These are phyloP conservation scores for Yarrowia osloensis DNA, from an alignment of 805 yeast species.

Conservation along the genomic window DNA sequence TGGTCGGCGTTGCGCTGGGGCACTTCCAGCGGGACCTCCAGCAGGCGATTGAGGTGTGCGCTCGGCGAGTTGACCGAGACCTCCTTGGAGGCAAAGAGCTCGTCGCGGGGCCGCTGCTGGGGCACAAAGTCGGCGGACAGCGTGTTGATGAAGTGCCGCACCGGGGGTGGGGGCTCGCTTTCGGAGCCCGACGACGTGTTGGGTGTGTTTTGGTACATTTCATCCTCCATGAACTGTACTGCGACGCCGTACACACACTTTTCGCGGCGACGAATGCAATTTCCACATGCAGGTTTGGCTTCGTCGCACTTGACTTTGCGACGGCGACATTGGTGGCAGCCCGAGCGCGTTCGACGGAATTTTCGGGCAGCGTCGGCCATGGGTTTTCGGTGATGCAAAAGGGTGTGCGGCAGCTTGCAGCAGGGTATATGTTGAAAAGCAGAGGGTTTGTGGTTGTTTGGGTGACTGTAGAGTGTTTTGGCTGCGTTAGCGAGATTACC, in stretches of 20 bases:
- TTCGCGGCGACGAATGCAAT: conserved; percentile 26
- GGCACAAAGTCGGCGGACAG: conserved; percentile 15
- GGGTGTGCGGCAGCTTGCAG: conserved; percentile 23
- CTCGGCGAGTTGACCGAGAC: conserved; percentile 14
- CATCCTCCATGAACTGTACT: conserved; percentile 22
- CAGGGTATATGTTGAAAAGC: conserved; percentile 18
- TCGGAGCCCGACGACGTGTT: conserved; percentile 3
- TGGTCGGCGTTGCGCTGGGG: conserved; percentile 14
- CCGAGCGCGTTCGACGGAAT: conserved; percentile 29
- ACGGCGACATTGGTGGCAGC: conserved; percentile 30
- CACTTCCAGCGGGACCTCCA: conserved; percentile 14
- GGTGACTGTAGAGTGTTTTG: conserved; percentile 22
- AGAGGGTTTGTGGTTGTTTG: conserved; percentile 23
- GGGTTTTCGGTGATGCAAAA: conserved; percentile 19
- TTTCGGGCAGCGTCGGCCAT: conserved; percentile 30
- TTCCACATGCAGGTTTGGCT: conserved; percentile 27
- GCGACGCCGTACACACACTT: conserved; percentile 21
- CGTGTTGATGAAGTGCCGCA: conserved; percentile 22
- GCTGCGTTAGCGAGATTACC: conserved; percentile 29
- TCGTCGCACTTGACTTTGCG: conserved; percentile 30
- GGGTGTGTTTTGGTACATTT: conserved; percentile 8
- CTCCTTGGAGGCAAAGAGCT: conserved; percentile 24
- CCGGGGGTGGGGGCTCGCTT: conserved; percentile 15
- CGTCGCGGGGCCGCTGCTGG: conserved; percentile 21
- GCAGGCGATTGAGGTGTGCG: conserved; percentile 13